A percentile compares a stretch with the other conserved stretches of the same genome.
Evolutionary conservation across 768 basidiomycete genomes (phyloP).

Genomic region (Suillus occidentalis): DNA sequence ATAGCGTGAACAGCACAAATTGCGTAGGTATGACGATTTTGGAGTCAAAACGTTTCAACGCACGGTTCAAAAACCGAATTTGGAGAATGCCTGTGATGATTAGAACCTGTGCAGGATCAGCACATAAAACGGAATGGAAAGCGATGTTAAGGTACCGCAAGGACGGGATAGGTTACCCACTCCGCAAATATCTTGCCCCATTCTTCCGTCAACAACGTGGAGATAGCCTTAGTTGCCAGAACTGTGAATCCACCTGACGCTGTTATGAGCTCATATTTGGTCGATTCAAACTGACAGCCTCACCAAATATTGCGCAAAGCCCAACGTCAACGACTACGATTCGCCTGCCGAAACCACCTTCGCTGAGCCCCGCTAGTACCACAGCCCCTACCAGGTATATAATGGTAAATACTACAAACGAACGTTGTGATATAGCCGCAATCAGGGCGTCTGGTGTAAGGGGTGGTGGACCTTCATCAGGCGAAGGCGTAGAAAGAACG

Average conservation of each 20-base stretch:
- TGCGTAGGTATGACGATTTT: conserved; percentile 95
- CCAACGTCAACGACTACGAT: conserved; percentile 87
- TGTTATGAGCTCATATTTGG: conserved; percentile 4
- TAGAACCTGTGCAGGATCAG: conserved; percentile 51
- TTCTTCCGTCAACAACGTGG: conserved; percentile 77
- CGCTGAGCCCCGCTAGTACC: conserved; percentile 65
- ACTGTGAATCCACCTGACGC: conserved; percentile 87
- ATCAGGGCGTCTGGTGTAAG: conserved; percentile 69
- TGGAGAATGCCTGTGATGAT: conserved; percentile 77
- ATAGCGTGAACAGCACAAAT: conserved; percentile 93
- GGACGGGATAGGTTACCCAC: conserved; percentile 82
- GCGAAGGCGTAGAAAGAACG: conserved; percentile 76
- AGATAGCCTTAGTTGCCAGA: conserved; percentile 88
- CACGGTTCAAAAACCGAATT: conserved; percentile 80
- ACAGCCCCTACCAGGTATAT: conserved; percentile 58
- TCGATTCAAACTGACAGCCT: conserved; percentile 12
- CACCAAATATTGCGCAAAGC: conserved; percentile 83
- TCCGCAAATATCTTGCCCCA: conserved; percentile 75
- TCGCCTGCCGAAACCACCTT: conserved; percentile 56
- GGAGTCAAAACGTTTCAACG: conserved; percentile 90
- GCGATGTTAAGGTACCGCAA: conserved; percentile 49
- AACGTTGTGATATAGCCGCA: conserved; percentile 62
- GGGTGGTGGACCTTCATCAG: conserved; percentile 52
- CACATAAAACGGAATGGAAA: conserved; percentile 2
- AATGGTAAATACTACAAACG: conserved; percentile 76